Percentiles rank a stretch among this genome's conserved stretches.
Evolutionary conservation across 192 early-diverging fungal species (phyloP).

Genomic region (Backusella tarrabulga): DNA sequence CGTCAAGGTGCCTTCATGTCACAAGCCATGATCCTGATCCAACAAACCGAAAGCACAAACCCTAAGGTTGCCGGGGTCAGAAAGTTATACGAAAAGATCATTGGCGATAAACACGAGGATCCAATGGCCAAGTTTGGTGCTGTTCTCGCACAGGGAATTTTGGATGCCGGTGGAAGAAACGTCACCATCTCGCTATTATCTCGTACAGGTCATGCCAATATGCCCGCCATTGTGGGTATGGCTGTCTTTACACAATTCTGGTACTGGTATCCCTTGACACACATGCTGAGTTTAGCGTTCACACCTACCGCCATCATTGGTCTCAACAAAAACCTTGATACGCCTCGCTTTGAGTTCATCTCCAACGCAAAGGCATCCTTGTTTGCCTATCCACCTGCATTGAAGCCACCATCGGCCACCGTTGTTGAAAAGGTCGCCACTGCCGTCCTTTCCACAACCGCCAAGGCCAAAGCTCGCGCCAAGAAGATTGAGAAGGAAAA

Average conservation of each 20-base stretch:
- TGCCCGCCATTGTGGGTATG: conserved; percentile 98
- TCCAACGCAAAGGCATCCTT: conserved; percentile 86
- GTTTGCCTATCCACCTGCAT: conserved; percentile 91
- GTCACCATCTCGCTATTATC: conserved; percentile 92
- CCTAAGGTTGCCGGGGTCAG: conserved; percentile 83
- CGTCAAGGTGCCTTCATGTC: conserved; percentile 96
- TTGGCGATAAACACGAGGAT: conserved; percentile 92
- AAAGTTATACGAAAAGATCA: conserved; percentile 84
- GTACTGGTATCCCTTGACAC: conserved; percentile 99
- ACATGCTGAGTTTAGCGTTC: conserved; percentile 94
- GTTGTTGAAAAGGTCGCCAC: conserved; percentile 87
- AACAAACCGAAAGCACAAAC: conserved; percentile 87
- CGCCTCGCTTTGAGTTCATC: conserved; percentile 81
- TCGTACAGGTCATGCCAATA: conserved; percentile 84
- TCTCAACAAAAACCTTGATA: conserved; percentile 83
- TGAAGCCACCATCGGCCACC: conserved; percentile 77
- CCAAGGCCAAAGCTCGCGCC: conserved; percentile 83
- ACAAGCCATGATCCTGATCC: conserved; percentile 92
- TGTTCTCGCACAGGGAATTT: conserved; percentile 93
- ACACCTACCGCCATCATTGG: conserved; percentile 96
- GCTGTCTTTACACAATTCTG: conserved; percentile 99
- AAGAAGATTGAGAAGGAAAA: conserved; percentile 82
- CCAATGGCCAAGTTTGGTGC: conserved; percentile 95
- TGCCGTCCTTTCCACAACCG: conserved; percentile 94
- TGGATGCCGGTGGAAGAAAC: conserved; percentile 97